These are phyloP conservation scores for Chaetomium tenue DNA, from an alignment of 495 filamentous ascomycete species.

Conservation along the genomic window DNA sequence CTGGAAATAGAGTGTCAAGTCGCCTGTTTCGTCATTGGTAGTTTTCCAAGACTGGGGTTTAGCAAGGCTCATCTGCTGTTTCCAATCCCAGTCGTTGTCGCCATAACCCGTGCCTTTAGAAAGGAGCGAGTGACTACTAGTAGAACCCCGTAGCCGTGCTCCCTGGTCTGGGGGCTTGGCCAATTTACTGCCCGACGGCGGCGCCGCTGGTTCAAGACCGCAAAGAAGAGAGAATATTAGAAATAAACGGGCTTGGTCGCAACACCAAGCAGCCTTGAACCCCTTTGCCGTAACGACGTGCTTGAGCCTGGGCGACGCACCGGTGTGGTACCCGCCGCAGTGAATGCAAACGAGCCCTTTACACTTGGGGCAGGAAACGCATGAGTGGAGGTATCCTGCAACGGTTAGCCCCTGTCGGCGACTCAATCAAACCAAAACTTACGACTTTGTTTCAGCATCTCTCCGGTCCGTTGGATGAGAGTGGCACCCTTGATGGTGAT, in stretches of 20 bases:
- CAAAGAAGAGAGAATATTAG: constrained; percentile 38
- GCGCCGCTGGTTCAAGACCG: constrained; percentile 23
- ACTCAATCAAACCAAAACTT: neutral
- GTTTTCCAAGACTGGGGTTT: neutral
- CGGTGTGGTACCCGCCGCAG: neutral
- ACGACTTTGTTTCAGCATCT: constrained; percentile 13
- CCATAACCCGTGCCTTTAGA: constrained; percentile 33
- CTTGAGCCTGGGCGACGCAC: neutral
- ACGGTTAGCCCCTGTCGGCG: neutral
- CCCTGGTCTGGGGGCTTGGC: neutral
- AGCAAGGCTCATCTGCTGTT: no score
- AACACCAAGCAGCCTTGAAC: constrained; percentile 36
- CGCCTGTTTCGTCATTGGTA: neutral
- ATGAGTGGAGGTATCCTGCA: constrained; percentile 27
- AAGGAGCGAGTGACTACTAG: constrained; percentile 16
- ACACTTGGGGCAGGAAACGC: constrained; percentile 21
- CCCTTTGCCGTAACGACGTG: constrained; percentile 1
- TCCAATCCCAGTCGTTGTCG: neutral
- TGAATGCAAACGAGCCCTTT: constrained; percentile 12
- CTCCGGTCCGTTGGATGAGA: constrained; percentile 3
- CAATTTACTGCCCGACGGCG: neutral
- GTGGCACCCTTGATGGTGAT: constrained; percentile 3
- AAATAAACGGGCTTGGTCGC: constrained; percentile 33
- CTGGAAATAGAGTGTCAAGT: constrained; percentile 19
- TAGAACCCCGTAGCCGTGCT: no score